Percentiles rank a stretch among this genome's conserved stretches.
phyloP scores from a whole-genome alignment of 345 rosid species.

The Isatis tinctoria region DNA sequence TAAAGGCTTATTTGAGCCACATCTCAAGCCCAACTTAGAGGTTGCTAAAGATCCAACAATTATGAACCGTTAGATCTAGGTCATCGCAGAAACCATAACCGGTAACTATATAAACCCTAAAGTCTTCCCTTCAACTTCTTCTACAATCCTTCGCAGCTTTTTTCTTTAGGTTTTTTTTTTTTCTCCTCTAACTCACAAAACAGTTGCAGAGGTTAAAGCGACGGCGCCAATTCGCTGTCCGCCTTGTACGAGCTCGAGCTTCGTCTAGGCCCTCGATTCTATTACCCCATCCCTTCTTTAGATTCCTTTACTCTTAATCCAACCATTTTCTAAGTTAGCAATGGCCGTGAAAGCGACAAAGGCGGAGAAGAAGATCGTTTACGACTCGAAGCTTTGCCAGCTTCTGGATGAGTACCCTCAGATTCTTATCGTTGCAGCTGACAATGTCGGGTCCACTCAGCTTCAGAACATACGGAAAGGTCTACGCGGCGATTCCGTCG shows the following conservation, averaged over 20 bases:
- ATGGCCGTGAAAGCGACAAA: constrained; percentile 54
- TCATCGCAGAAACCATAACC: constrained; percentile 12
- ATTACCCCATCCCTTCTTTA: neutral
- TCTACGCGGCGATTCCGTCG: constrained; percentile 73
- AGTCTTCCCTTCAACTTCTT: neutral
- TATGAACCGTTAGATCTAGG: constrained; percentile 57
- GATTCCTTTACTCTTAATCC: neutral
- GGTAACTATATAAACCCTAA: constrained; percentile 15
- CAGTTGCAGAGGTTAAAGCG: constrained; percentile 33
- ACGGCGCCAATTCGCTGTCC: constrained; percentile 35
- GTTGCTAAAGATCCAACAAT: neutral
- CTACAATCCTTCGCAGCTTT: neutral
- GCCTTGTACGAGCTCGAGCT: constrained; percentile 37
- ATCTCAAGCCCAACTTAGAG: neutral
- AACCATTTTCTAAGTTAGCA: neutral
- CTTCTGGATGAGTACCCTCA: constrained; percentile 78
- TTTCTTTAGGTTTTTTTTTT: neutral
- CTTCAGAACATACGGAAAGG: constrained; percentile 84
- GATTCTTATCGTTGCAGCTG: constrained; percentile 72
- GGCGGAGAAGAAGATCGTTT: constrained; percentile 74
- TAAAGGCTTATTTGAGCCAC: neutral
- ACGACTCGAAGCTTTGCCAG: constrained; percentile 75
- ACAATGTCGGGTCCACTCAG: constrained; percentile 93
- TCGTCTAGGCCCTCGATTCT: constrained; percentile 34
- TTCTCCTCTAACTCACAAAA: neutral